Percentiles rank a stretch among this genome's conserved stretches.
Evolutionary conservation across 768 basidiomycete species (phyloP).

Genomic region (Leucosporidium creatinivorum): DNA sequence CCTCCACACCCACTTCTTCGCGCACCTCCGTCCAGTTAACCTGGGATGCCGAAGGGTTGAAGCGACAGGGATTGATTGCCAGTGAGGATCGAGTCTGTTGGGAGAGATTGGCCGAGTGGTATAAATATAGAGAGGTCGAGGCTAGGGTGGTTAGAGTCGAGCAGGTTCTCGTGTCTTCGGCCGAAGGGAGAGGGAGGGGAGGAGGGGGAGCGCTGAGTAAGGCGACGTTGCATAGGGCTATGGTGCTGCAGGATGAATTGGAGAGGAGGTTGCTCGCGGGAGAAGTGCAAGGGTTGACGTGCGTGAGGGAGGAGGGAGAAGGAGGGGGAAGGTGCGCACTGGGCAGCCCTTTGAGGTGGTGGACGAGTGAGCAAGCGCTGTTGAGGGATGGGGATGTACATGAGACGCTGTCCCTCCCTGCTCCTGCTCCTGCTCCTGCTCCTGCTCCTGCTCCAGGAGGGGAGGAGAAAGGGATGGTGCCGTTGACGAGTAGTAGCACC

Average conservation of each 20-base stretch:
- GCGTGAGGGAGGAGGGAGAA: constrained; percentile 42
- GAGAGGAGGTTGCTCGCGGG: constrained; percentile 46
- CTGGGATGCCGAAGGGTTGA: constrained; percentile 45
- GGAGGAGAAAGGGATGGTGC: constrained; percentile 39
- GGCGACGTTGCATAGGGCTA: constrained; percentile 56
- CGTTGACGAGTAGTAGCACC: constrained; percentile 66
- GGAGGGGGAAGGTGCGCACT: constrained; percentile 57
- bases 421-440: constrained; percentile 23
- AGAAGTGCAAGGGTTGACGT: constrained; percentile 30
- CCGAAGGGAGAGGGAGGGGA: constrained; percentile 45
- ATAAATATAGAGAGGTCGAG: constrained; percentile 61
- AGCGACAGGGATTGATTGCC: constrained; percentile 66
- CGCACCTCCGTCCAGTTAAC: constrained; percentile 50
- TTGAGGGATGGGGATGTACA: constrained; percentile 53
- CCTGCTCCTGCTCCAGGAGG: neutral
- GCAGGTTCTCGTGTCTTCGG: constrained; percentile 54
- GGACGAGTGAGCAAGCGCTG: constrained; percentile 56
- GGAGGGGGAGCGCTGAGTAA: constrained; percentile 51
- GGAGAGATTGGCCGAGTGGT: constrained; percentile 54
- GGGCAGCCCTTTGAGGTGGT: constrained; percentile 67
- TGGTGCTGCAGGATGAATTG: constrained; percentile 57
- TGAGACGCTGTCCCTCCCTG: constrained; percentile 50
- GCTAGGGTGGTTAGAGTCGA: constrained; percentile 69
- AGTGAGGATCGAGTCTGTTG: constrained; percentile 57
- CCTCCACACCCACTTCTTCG: constrained; percentile 53